Evolutionary conservation across 768 basidiomycete species (phyloP).

Genomic region (Xanthoconium purpureum): DNA sequence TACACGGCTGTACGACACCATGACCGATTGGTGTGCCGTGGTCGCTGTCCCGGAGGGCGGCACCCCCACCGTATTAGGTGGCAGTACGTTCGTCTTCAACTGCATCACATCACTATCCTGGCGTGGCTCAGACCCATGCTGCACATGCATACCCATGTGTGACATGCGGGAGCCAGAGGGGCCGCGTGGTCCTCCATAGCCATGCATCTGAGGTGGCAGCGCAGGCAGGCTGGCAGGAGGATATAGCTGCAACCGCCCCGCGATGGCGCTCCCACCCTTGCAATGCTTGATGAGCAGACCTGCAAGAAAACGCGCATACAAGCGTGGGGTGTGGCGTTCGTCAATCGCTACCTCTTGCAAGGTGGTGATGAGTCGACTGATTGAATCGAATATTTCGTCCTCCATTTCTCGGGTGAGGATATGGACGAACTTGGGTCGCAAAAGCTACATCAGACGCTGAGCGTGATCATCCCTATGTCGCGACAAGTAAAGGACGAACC

Average conservation of each 20-base stretch:
- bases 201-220: conserved; percentile 10
- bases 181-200: conserved; percentile 26
- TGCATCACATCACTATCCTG: conserved; percentile 32
- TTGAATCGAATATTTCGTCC: conserved; percentile 67
- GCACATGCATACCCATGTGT: conserved; percentile 15
- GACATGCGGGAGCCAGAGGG: conserved; percentile 27
- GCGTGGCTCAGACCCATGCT: conserved; percentile 13
- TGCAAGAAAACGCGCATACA: conserved; percentile 78
- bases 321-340: conserved; percentile 74
- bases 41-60: background rate
- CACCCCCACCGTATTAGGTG: background rate
- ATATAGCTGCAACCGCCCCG: conserved; percentile 50
- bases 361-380: conserved; percentile 68
- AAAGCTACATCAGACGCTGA: conserved; percentile 41
- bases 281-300: conserved; percentile 65
- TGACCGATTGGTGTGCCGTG: conserved; percentile 35
- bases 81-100: conserved; percentile 17
- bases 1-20: conserved; percentile 40
- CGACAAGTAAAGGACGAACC: conserved; percentile 35
- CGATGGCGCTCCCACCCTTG: conserved; percentile 56
- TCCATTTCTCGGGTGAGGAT: conserved; percentile 58
- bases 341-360: conserved; percentile 76
- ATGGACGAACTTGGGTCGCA: conserved; percentile 70
- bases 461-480: background rate
- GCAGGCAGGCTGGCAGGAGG: conserved; percentile 41